Percentiles rank a stretch among this genome's conserved stretches.
Evolutionary conservation across 148 eudicot genomes (phyloP).

Genomic region (Chenopodium suecicum): DNA sequence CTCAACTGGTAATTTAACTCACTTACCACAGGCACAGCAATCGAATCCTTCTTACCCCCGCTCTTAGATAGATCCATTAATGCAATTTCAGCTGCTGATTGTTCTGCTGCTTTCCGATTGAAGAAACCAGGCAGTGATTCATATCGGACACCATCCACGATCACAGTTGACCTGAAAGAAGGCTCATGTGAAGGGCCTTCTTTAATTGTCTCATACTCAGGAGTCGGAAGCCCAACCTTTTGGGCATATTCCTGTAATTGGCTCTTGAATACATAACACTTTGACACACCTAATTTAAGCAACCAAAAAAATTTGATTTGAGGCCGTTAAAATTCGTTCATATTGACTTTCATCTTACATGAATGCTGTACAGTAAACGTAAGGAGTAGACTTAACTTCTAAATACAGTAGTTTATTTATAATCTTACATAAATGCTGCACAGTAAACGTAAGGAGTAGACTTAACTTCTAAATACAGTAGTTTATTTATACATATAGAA

Average conservation of each 20-base stretch:
- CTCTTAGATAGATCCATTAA: slow-evolving; percentile 46
- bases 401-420: no score
- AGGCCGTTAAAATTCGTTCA: not conserved
- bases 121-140: slow-evolving; percentile 80
- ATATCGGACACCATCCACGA: slow-evolving; percentile 54
- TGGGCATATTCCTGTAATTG: slow-evolving; percentile 88
- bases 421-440: not conserved
- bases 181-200: slow-evolving; percentile 97
- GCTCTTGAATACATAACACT: slow-evolving; percentile 91
- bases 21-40: slow-evolving; percentile 81
- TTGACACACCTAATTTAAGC: slow-evolving; percentile 40
- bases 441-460: not conserved
- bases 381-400: not conserved
- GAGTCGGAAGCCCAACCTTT: slow-evolving; percentile 66
- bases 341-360: not conserved
- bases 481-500: no score
- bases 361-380: not conserved
- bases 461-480: no score
- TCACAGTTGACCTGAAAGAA: slow-evolving; percentile 74
- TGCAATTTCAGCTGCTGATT: slow-evolving; percentile 98
- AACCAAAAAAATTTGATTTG: slow-evolving; percentile 1
- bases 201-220: slow-evolving; percentile 78
- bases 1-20: not conserved
- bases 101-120: slow-evolving; percentile 94
- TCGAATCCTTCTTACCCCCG: slow-evolving; percentile 36